These are phyloP conservation scores for Colletotrichum sp. DNA, from an alignment of 2,329 filamentous ascomycete genomes.

Conservation along the genomic window DNA sequence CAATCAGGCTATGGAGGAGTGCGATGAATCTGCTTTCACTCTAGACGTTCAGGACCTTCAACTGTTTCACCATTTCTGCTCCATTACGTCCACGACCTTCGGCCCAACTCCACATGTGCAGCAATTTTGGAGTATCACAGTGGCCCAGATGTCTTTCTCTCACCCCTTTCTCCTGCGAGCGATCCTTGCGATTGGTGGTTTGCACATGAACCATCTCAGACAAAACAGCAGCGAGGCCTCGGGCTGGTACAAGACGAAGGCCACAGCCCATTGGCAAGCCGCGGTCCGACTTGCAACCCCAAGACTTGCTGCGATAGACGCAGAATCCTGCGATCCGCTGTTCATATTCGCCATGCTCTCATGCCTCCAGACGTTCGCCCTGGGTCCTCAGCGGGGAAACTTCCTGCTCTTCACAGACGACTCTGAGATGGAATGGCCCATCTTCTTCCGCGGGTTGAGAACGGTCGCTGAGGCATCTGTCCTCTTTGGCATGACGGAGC, in stretches of 20 bases:
- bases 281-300: not conserved
- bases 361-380: not conserved
- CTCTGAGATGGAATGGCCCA: not conserved
- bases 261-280: not conserved
- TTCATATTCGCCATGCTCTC: not conserved
- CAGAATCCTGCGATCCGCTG: not conserved
- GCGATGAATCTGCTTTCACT: too few relatives aligned
- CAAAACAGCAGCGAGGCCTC: too few relatives aligned
- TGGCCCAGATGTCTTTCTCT: not conserved
- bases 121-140: not conserved
- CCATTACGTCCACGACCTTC: not conserved
- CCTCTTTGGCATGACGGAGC: not conserved
- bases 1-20: not conserved
- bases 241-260: not conserved
- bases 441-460: not conserved
- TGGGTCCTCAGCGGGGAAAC: not conserved
- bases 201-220: not conserved
- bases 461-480: not conserved
- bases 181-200: not conserved
- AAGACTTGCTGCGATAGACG: not conserved
- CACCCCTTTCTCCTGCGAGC: not conserved
- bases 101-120: not conserved
- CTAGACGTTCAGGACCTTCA: not conserved
- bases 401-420: not conserved
- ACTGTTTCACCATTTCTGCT: not conserved